A percentile compares a stretch with the other conserved stretches of the same genome.
These are phyloP conservation scores for Pythium guiyangense DNA, from an alignment of 352 stramenopile species.

Conservation along the genomic window DNA sequence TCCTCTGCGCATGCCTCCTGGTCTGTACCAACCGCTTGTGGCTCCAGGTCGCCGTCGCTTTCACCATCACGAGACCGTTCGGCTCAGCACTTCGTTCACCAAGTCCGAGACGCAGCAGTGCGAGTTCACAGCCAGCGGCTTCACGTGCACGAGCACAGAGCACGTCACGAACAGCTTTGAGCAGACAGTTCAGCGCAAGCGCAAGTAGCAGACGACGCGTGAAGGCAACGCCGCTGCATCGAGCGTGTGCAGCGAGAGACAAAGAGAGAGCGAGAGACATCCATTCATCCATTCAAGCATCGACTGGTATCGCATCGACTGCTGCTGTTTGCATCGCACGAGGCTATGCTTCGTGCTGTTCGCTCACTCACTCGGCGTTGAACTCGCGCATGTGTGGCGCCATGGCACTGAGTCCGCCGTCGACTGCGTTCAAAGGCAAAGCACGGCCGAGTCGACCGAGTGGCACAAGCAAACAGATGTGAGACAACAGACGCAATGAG, in stretches of 20 bases:
- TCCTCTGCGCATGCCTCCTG: not conserved
- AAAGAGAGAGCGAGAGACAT: no score
- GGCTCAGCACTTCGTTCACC: not conserved
- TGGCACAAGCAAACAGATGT: not conserved
- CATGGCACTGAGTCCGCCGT: slow-evolving; percentile 68
- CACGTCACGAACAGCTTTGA: not conserved
- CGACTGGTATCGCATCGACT: no score
- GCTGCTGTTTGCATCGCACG: not conserved
- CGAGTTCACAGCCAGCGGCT: slow-evolving; percentile 1
- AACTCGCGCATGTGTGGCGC: slow-evolving; percentile 27
- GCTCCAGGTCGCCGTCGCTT: not conserved
- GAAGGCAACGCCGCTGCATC: not conserved
- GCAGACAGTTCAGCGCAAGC: not conserved
- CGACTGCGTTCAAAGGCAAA: slow-evolving; percentile 23
- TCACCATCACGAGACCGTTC: not conserved
- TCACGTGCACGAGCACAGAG: slow-evolving; percentile 7
- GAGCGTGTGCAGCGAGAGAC: no score
- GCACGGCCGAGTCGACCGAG: slow-evolving; percentile 9
- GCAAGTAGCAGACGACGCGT: not conserved
- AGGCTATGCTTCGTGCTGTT: not conserved
- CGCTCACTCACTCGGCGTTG: not conserved
- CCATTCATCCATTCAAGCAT: no score
- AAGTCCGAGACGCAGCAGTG: slow-evolving; percentile 3
- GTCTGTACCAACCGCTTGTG: no score
- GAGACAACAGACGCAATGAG: not conserved